A percentile compares a stretch with the other conserved stretches of the same genome.
These are phyloP conservation scores for Diaporthe capsici DNA, from an alignment of 2,329 filamentous ascomycete genomes.

Conservation along the genomic window DNA sequence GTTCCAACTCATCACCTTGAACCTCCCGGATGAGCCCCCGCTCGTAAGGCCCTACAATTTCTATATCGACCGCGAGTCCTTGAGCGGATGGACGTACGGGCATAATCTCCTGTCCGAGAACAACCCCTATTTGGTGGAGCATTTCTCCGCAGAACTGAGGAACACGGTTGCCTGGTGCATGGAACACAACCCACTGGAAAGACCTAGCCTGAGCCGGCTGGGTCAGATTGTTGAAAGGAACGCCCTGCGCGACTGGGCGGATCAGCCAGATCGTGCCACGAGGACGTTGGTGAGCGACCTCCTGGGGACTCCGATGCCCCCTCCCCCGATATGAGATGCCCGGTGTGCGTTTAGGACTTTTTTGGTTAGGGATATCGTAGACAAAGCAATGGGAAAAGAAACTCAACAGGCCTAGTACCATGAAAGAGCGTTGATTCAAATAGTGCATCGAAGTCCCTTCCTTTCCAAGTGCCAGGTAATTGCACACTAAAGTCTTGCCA, in stretches of 20 bases:
- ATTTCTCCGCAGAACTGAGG: neutral
- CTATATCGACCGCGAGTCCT: neutral
- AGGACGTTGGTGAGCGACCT: neutral
- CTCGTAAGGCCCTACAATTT: neutral
- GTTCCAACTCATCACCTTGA: constrained; percentile 16
- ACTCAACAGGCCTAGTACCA: neutral
- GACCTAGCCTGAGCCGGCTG: neutral
- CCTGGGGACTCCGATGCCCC: neutral
- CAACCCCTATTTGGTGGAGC: neutral
- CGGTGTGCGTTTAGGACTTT: neutral
- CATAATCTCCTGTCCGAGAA: neutral
- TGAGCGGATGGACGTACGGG: constrained; percentile 25
- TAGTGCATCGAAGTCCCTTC: neutral
- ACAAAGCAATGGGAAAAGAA: accelerated
- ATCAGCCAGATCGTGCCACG: neutral
- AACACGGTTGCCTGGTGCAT: constrained; percentile 21
- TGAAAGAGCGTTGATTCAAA: neutral
- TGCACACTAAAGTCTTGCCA: neutral
- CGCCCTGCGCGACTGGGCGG: neutral
- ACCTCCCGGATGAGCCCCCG: neutral
- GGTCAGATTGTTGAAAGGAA: neutral
- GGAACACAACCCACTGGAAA: constrained; percentile 5
- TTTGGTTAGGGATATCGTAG: neutral
- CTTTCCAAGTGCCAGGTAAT: too few relatives aligned
- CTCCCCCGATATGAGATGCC: neutral